Conservation (phyloP, 1,139 yeast species). For the Torulaspora globosa region DNA sequence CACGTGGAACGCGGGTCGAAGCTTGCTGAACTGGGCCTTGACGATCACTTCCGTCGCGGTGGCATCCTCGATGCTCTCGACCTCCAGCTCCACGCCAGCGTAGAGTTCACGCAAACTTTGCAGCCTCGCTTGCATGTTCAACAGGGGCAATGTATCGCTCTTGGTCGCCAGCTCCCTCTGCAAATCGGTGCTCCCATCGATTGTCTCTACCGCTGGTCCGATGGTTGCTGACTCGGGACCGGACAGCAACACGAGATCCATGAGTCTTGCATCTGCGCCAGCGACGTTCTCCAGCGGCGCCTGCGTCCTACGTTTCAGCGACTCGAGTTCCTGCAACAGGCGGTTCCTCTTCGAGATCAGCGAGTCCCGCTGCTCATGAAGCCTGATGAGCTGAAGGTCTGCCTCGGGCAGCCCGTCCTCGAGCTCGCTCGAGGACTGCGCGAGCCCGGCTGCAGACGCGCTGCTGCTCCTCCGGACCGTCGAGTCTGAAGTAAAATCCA, state of each 20-base stretch:
- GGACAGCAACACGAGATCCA: slow-evolving; percentile 9
- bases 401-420: slow-evolving; percentile 1
- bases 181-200: slow-evolving; percentile 12
- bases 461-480: slow-evolving; percentile 3
- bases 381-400: slow-evolving; percentile 14
- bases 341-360: slow-evolving; percentile 19
- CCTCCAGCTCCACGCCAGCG: slow-evolving; percentile 10
- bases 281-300: background rate
- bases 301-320: slow-evolving; percentile 1
- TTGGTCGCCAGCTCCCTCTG: slow-evolving; percentile 18
- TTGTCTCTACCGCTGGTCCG: background rate
- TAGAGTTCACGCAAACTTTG: slow-evolving; percentile 18
- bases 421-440: background rate
- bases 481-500: slow-evolving; percentile 18
- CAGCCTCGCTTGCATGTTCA: slow-evolving; percentile 27
- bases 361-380: slow-evolving; percentile 21
- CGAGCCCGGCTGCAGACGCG: background rate
- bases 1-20: slow-evolving; percentile 1
- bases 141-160: slow-evolving; percentile 28
- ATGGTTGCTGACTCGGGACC: background rate
- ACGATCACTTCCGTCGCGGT: background rate
- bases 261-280: slow-evolving; percentile 7
- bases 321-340: slow-evolving; percentile 19
- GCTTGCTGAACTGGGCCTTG: background rate
- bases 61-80: background rate